phyloP scores from a whole-genome alignment of 306 rosid genomes.

The Acacia crassicarpa region DNA sequence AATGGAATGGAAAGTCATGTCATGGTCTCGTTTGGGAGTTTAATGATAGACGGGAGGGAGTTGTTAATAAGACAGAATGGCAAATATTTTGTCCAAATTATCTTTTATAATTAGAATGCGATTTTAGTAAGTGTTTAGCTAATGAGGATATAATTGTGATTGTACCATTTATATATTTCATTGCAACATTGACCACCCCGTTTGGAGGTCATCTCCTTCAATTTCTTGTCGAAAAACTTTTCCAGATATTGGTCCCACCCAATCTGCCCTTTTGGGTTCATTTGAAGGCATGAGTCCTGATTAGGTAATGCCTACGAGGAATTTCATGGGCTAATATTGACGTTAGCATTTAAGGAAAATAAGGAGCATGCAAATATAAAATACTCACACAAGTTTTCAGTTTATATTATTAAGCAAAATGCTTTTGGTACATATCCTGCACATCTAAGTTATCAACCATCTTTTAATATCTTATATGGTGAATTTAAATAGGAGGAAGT shows the following conservation, averaged over 20 bases:
- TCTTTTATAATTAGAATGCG: background rate
- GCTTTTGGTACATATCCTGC: slow-evolving; percentile 1
- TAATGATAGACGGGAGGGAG: background rate
- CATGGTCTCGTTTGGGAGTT: background rate
- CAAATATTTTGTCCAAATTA: background rate
- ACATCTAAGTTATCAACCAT: slow-evolving; percentile 18
- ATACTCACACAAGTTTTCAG: background rate
- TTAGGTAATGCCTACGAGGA: slow-evolving; percentile 4
- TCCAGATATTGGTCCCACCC: background rate
- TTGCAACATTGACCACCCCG: no score
- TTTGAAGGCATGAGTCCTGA: background rate
- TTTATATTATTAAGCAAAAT: background rate
- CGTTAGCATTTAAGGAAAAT: background rate
- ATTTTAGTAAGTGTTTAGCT: background rate
- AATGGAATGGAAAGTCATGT: background rate
- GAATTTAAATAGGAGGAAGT: slow-evolving; percentile 66
- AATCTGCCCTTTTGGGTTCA: background rate
- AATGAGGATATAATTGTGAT: background rate
- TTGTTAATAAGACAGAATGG: background rate
- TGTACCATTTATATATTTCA: background rate
- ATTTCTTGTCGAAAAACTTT: background rate
- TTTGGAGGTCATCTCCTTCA: background rate
- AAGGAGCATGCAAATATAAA: background rate
- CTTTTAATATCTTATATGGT: slow-evolving; percentile 13
- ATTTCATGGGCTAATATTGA: slow-evolving; percentile 1